Evolutionary conservation across 768 basidiomycete genomes (phyloP), one percentile per base, ranked within the genome.

Genomic region (Boletus fagicola): DNA sequence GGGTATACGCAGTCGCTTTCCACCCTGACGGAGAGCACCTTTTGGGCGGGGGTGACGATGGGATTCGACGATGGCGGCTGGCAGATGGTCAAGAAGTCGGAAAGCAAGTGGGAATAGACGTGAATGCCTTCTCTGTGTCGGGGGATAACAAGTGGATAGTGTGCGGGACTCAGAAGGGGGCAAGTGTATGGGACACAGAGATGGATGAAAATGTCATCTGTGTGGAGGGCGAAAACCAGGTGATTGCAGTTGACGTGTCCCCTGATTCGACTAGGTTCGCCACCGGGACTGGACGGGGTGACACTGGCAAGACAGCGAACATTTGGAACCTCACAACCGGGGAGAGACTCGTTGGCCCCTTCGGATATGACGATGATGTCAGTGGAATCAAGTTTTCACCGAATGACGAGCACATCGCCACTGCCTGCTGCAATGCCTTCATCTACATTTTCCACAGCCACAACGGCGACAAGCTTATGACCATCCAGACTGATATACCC

Each of bases 391-490:
- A 15, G 1, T 43, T 43, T 20, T 24, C 42, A 0, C 22, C 42
- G 7, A 24, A 13, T 4, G 42, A 13, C 22, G 42, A 22, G 2
- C 22, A 8, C 12, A 15, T 43, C 8, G 42, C 22, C 12, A 24
- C 22, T 3, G 13, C 39, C 0, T 40, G 39, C 0, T 40, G n/a
- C 9, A 4, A 4, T 4, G 8, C 10, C 1, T n/a, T 18, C 1
- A 43, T 43, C 1, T 7, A 6, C 3, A 8, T 43, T 2, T 43
- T 43, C 22, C 7, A 43, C 42, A 13, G 42, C 24, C 42, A 2
- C 12, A 24, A 2, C 2, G 42, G 22, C 2, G 22, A 22, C 22
- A 5, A 15, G 22, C 42, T 43, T 3, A 6, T 43, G 0, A 24
- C 42, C 42, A 13, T 43, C 20, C 7, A 15, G 3, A 6, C 11